Evolutionary conservation across 2,329 filamentous ascomycete genomes (phyloP).

Genomic region (Fusarium algeriense): DNA sequence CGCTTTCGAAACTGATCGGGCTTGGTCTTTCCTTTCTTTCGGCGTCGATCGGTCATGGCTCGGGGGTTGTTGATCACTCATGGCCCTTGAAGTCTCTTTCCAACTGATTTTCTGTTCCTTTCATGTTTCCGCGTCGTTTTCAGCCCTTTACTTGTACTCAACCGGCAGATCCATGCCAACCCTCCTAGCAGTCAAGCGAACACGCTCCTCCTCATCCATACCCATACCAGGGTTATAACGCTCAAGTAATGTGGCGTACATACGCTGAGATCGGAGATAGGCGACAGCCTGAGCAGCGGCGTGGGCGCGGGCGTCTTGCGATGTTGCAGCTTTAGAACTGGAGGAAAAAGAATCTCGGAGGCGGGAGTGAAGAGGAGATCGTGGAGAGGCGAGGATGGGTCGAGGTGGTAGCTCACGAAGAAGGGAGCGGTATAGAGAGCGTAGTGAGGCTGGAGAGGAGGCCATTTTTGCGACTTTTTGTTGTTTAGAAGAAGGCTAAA

Average conservation of each 20-base stretch:
- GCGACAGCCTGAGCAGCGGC: constrained; percentile 80
- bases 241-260: constrained; percentile 84
- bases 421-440: constrained; percentile 87
- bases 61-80: not conserved
- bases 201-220: constrained; percentile 86
- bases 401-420: constrained; percentile 89
- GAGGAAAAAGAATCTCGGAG: constrained; percentile 48
- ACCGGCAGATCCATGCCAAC: constrained; percentile 91
- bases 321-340: constrained; percentile 67
- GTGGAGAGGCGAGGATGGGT: constrained; percentile 64
- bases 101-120: not conserved
- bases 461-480: constrained; percentile 43
- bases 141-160: constrained; percentile 58
- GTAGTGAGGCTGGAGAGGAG: constrained; percentile 64
- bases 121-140: not conserved
- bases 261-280: constrained; percentile 87
- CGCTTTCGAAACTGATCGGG: not conserved
- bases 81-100: not conserved
- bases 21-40: not conserved
- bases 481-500: not conserved
- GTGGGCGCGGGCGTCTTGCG: constrained; percentile 46
- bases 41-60: not conserved
- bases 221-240: constrained; percentile 94
- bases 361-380: constrained; percentile 63
- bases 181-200: constrained; percentile 84